These are phyloP conservation scores for Calonectria henricotiae DNA, from an alignment of 2,329 filamentous ascomycete genomes.

Conservation along the genomic window DNA sequence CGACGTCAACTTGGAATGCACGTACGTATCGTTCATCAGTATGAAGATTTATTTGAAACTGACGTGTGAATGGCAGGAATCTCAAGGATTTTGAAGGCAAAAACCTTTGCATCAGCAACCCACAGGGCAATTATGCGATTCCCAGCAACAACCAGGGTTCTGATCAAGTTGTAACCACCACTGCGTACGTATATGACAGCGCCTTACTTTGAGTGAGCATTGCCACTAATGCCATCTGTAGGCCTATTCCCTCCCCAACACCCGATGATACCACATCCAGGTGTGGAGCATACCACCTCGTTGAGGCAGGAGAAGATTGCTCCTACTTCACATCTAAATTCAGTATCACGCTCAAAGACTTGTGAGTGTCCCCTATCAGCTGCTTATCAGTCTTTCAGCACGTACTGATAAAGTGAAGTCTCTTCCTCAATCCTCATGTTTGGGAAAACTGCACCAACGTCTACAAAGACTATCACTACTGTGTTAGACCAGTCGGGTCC, in stretches of 20 bases:
- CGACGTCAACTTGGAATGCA: neutral
- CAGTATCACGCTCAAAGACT: neutral
- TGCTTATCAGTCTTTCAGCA: neutral
- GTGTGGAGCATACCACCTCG: neutral
- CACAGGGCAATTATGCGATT: neutral
- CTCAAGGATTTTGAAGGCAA: neutral
- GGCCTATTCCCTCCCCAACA: neutral
- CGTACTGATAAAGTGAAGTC: neutral
- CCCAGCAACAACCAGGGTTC: neutral
- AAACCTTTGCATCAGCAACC: neutral
- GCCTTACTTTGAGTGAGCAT: neutral
- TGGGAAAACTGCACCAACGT: conserved; percentile 37
- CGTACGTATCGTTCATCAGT: neutral
- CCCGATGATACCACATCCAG: neutral
- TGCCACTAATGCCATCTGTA: neutral
- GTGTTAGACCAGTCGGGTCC: conserved; percentile 30
- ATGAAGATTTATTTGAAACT: neutral
- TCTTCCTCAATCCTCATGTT: conserved; percentile 27
- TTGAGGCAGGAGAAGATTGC: neutral
- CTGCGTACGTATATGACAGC: neutral
- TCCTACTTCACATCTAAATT: neutral
- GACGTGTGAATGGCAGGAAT: neutral
- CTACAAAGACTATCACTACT: conserved; percentile 34
- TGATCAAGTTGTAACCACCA: neutral
- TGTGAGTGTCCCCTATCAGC: neutral